Conservation (phyloP, 1,139 yeast genomes). For the Yamadazyma friedrichii region DNA sequence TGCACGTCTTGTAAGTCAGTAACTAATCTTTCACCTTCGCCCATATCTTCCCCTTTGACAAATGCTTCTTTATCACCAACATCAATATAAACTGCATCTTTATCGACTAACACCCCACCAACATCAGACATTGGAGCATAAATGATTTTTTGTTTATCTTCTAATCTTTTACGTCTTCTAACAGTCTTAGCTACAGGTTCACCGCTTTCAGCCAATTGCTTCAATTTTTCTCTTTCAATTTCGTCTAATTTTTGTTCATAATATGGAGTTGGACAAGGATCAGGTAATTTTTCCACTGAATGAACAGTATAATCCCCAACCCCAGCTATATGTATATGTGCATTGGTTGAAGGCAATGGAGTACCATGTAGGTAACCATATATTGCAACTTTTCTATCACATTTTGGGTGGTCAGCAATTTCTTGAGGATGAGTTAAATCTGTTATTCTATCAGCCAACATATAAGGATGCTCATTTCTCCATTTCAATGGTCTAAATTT, state of each 20-base stretch:
- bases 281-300: conserved; percentile 85
- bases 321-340: conserved; percentile 92
- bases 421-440: conserved; percentile 91
- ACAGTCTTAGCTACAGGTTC: conserved; percentile 51
- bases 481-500: conserved; percentile 96
- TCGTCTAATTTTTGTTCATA: conserved; percentile 85
- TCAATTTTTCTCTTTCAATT: conserved; percentile 65
- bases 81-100: conserved; percentile 94
- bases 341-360: conserved; percentile 69
- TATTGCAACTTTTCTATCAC: conserved; percentile 85
- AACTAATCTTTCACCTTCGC: conserved; percentile 81
- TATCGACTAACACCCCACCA: conserved; percentile 95
- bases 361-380: conserved; percentile 97
- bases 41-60: conserved; percentile 60
- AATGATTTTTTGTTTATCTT: conserved; percentile 88
- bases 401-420: conserved; percentile 74
- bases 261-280: conserved; percentile 98
- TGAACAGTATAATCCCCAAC: conserved; percentile 83
- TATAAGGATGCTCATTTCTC: conserved; percentile 97
- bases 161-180: conserved; percentile 84
- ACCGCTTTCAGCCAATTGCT: conserved; percentile 62
- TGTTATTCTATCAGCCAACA: conserved; percentile 89
- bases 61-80: conserved; percentile 65
- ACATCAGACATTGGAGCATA: conserved; percentile 99
- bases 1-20: conserved; percentile 74